Percentiles rank a stretch among this genome's conserved stretches.
These are phyloP conservation scores for Rhizomucor pusillus DNA, from an alignment of 371 early-diverging fungal species.

Conservation along the genomic window DNA sequence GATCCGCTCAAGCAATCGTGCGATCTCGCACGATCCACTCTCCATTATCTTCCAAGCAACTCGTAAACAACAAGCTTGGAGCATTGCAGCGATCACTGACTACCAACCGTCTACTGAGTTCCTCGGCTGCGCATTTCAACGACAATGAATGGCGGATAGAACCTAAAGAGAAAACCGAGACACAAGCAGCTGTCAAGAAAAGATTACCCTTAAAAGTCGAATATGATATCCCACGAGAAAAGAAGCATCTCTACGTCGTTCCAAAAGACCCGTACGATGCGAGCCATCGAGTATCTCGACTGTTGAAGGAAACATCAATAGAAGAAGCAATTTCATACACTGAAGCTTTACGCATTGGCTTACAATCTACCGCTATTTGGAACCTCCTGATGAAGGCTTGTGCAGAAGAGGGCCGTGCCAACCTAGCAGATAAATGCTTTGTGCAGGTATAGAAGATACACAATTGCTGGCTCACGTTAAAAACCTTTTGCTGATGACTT, in stretches of 20 bases:
- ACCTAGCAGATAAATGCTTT: slow-evolving; percentile 10
- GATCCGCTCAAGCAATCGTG: too few relatives aligned
- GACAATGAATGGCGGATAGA: too few relatives aligned
- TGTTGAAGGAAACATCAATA: slow-evolving; percentile 4
- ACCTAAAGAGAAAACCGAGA: too few relatives aligned
- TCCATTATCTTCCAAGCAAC: too few relatives aligned
- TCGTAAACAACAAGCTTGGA: too few relatives aligned
- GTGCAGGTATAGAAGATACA: slow-evolving; percentile 3
- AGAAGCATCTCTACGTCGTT: slow-evolving; percentile 6
- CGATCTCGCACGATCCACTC: too few relatives aligned
- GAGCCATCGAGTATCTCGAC: slow-evolving; percentile 5
- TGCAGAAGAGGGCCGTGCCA: slow-evolving; percentile 7
- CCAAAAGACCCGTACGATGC: slow-evolving; percentile 13
- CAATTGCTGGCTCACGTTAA: neutral
- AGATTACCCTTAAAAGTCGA: too few relatives aligned
- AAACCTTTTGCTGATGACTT: too few relatives aligned
- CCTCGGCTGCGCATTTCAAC: too few relatives aligned
- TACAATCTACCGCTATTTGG: slow-evolving; percentile 16
- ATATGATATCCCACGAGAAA: neutral
- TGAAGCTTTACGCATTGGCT: slow-evolving; percentile 1
- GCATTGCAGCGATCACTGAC: too few relatives aligned
- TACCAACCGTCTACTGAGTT: too few relatives aligned
- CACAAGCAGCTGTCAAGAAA: too few relatives aligned
- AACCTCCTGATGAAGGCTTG: slow-evolving; percentile 7
- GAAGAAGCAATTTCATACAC: slow-evolving; percentile 14